A percentile compares a stretch with the other conserved stretches of the same genome.
These are phyloP conservation scores for Cercospora zeae-maydis DNA, from an alignment of 2,329 filamentous ascomycete species.

Conservation along the genomic window DNA sequence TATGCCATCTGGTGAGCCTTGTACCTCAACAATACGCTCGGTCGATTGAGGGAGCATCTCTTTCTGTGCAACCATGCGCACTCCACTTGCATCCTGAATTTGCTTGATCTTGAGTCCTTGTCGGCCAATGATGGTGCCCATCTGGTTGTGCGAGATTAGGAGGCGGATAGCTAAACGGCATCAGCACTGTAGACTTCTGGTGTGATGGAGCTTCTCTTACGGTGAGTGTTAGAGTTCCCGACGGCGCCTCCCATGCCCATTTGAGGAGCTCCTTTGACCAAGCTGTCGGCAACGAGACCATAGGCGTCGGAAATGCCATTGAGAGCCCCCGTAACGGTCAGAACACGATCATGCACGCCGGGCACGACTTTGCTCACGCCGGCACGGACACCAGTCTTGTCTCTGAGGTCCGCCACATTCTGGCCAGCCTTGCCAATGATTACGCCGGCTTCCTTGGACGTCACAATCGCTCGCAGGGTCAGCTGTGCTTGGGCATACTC, in stretches of 20 bases:
- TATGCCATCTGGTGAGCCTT: conserved; percentile 90
- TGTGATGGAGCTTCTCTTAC: conserved; percentile 57
- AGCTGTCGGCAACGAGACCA: conserved; percentile 81
- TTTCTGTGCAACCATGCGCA: conserved; percentile 99
- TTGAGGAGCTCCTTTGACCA: conserved; percentile 88
- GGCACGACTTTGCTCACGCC: conserved; percentile 98
- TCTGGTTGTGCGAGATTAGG: conserved; percentile 98
- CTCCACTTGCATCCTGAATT: conserved; percentile 93
- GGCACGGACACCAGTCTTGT: conserved; percentile 96
- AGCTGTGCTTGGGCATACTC: conserved; percentile 92
- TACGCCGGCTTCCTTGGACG: conserved; percentile 96
- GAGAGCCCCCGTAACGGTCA: conserved; percentile 89
- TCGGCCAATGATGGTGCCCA: conserved; percentile 98
- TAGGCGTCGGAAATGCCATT: conserved; percentile 90
- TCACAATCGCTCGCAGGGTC: conserved; percentile 94
- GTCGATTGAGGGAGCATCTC: conserved; percentile 99
- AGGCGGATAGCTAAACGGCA: conserved; percentile 76
- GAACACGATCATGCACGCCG: conserved; percentile 92
- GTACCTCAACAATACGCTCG: conserved; percentile 94
- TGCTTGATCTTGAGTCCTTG: conserved; percentile 99
- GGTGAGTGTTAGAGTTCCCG: conserved; percentile 84
- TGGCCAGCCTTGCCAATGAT: conserved; percentile 99
- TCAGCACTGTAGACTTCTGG: conserved; percentile 26
- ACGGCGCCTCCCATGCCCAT: conserved; percentile 95
- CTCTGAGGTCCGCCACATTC: conserved; percentile 93